phyloP scores from a whole-genome alignment of 208 protist genomes.

The Herpetomonas samuelpessoai region DNA sequence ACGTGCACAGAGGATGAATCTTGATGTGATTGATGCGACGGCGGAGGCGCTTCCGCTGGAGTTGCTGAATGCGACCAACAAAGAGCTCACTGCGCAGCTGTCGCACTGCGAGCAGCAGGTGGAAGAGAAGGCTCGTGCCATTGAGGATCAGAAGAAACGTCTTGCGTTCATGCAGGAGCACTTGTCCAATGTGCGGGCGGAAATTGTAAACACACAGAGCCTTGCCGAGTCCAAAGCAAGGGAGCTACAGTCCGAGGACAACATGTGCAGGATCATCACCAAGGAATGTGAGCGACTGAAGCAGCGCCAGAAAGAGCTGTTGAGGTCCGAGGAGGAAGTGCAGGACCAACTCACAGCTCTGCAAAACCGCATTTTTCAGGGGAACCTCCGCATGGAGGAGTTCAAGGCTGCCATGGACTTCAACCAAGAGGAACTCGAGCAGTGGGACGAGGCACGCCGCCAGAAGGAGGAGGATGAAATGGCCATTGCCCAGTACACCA shows the following conservation, averaged over 20 bases:
- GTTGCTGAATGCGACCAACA: constrained; percentile 84
- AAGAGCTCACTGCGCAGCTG: constrained; percentile 81
- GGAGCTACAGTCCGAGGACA: constrained; percentile 92
- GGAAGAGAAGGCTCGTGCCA: constrained; percentile 38
- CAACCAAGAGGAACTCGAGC: constrained; percentile 94
- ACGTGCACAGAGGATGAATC: constrained; percentile 39
- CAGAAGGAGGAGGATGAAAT: constrained; percentile 94
- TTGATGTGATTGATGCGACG: constrained; percentile 77
- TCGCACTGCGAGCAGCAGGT: constrained; percentile 62
- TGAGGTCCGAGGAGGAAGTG: constrained; percentile 46
- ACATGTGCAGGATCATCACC: constrained; percentile 87
- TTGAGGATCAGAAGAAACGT: constrained; percentile 81
- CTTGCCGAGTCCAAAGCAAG: constrained; percentile 84
- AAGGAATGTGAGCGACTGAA: constrained; percentile 76
- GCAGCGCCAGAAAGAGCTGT: constrained; percentile 51
- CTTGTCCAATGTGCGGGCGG: constrained; percentile 85
- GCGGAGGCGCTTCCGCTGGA: constrained; percentile 80
- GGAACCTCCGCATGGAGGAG: constrained; percentile 90
- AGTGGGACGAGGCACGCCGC: constrained; percentile 90
- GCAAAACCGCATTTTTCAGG: constrained; percentile 88
- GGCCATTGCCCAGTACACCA: constrained; percentile 87
- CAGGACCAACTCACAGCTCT: constrained; percentile 63
- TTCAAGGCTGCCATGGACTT: constrained; percentile 90
- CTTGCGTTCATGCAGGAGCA: constrained; percentile 90
- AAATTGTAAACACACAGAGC: constrained; percentile 89